Evolutionary conservation across 495 filamentous ascomycete species (phyloP), one percentile per base, ranked within the genome.

Genomic region (Pseudoneurospora amorphoporcata): DNA sequence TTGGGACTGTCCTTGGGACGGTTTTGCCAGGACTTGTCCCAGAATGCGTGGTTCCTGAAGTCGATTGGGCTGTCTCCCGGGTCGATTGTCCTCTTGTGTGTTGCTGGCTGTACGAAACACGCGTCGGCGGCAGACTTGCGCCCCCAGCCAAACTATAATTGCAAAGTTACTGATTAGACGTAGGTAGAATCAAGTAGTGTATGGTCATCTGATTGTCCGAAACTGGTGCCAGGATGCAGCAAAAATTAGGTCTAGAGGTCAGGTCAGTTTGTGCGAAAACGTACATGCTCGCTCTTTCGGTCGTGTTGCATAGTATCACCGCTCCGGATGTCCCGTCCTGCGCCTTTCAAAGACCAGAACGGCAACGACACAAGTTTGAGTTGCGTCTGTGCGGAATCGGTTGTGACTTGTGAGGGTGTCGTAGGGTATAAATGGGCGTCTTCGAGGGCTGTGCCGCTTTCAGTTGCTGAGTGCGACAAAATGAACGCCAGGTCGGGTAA

Each of bases 41-140:
- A 65, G 14, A 65, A 65, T 38, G 16, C 68, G 71, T 39, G 47
- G 16, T 43, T 68, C 39, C 65, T 12, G 68, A 43, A 45, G 61
- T 70, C 19, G 39, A 17, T 42, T 69, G 43, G 12, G 14, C 68
- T 69, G 68, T 23, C 68, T 6, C 69, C 32, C 9, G 58, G 68
- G 29, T 76, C 68, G 23, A 77, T 69, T 8, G 73, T 72, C n/a
- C 68, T 71, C 68, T 70, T 77, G 68, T 77, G 76, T 5, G 74
- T 73, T 32, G 74, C 76, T 61, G 74, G 76, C 43, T 68, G 74
- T 8, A 75, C 76, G 39, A 77, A 77, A 35, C 75, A 68, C 17
- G 74, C 71, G 4, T 77, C 74, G n/a, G 53, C 32, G 12, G 65
- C 74, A 23, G 70, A 39, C 68, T 75, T 75, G 68, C 72, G 76